Conservation (phyloP, 2,329 filamentous ascomycete species). For the Blumeria hordei region DNA sequence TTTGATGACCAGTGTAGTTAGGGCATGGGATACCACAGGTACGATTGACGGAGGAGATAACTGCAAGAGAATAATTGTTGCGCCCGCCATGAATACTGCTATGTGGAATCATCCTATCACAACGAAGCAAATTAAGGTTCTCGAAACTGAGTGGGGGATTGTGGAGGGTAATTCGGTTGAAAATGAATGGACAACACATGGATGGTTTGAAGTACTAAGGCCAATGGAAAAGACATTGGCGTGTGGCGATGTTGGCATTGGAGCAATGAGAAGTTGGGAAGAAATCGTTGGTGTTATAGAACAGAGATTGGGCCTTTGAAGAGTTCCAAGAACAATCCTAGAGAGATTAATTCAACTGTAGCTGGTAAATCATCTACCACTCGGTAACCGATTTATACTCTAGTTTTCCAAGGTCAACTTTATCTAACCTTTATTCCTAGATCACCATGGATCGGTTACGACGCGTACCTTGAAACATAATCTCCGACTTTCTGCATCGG, state of each 20-base stretch:
- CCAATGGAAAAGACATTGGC: slow-evolving; percentile 59
- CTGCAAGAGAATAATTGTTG: slow-evolving; percentile 36
- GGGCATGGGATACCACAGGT: slow-evolving; percentile 57
- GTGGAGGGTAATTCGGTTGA: slow-evolving; percentile 25
- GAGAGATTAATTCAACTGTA: not conserved
- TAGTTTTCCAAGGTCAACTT: too few species aligned
- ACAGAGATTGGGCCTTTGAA: slow-evolving; percentile 15
- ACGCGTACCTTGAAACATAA: too few species aligned
- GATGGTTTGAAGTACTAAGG: slow-evolving; percentile 46
- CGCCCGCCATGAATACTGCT: slow-evolving; percentile 74
- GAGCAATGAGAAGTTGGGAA: slow-evolving; percentile 64
- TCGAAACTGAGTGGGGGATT: slow-evolving; percentile 54
- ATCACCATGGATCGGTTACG: too few species aligned
- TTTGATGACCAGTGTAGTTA: slow-evolving; percentile 45
- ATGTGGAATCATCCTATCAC: slow-evolving; percentile 83
- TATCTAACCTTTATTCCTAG: too few species aligned
- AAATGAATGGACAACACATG: slow-evolving; percentile 54
- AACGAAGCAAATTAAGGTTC: slow-evolving; percentile 37
- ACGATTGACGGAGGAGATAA: slow-evolving; percentile 4
- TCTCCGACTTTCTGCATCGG: too few species aligned
- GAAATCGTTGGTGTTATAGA: slow-evolving; percentile 46
- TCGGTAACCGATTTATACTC: too few species aligned
- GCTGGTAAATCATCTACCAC: not conserved
- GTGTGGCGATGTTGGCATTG: slow-evolving; percentile 62
- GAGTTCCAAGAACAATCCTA: not conserved